Evolutionary conservation across 176 grass and related monocot species (phyloP).

Genomic region (Oryza glumipatula): DNA sequence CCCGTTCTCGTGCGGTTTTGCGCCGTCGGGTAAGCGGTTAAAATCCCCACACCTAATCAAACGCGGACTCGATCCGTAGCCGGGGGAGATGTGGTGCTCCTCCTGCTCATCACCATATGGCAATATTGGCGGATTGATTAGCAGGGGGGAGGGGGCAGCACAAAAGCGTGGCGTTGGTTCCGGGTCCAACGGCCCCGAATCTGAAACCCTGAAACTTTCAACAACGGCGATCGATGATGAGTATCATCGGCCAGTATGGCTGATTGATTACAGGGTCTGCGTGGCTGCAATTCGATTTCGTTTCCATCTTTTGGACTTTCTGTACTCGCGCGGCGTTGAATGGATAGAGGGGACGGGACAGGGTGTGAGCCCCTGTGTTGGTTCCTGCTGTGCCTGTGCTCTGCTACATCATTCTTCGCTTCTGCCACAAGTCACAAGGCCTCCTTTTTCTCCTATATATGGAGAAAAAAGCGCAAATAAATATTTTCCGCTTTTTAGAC

Average conservation of each 20-base stretch:
- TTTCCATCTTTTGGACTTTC: conserved; percentile 43
- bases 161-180: neutral
- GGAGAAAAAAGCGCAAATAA: conserved; percentile 32
- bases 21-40: conserved; percentile 22
- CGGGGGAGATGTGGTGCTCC: neutral
- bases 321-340: conserved; percentile 27
- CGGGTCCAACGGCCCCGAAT: neutral
- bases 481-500: conserved; percentile 34
- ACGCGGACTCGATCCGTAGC: neutral
- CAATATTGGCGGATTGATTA: neutral
- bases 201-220: conserved; percentile 1
- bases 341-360: neutral
- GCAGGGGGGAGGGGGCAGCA: neutral
- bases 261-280: neutral
- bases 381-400: no score
- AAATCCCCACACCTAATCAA: conserved; percentile 34
- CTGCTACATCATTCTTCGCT: conserved; percentile 43
- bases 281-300: conserved; percentile 17
- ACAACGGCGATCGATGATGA: neutral
- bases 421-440: conserved; percentile 40
- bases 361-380: neutral
- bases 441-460: conserved; percentile 38
- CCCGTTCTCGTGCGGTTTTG: neutral
- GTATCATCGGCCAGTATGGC: neutral
- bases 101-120: neutral